A percentile compares a stretch with the other conserved stretches of the same genome.
Evolutionary conservation across 1,139 yeast species (phyloP).

Genomic region (Sugiyamaella japonica): DNA sequence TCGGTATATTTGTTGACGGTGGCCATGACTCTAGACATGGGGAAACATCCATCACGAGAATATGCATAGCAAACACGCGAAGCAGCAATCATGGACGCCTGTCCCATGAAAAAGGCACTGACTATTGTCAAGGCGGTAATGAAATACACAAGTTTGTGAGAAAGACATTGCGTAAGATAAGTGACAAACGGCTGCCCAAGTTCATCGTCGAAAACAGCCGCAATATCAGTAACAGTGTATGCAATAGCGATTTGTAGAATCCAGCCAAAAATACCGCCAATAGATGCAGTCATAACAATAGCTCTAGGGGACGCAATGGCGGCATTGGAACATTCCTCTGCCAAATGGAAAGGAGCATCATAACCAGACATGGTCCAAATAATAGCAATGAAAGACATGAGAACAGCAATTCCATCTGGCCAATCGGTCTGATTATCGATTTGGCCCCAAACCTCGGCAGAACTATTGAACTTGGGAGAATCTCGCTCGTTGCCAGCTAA

Average conservation of each 20-base stretch:
- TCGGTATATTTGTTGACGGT: conserved; percentile 55
- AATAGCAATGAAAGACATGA: conserved; percentile 62
- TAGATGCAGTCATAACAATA: conserved; percentile 60
- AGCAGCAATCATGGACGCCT: conserved; percentile 69
- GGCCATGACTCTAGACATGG: conserved; percentile 55
- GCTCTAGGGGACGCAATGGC: conserved; percentile 66
- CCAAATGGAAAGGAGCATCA: conserved; percentile 71
- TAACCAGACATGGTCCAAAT: conserved; percentile 80
- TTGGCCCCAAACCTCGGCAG: conserved; percentile 54
- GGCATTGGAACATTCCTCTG: conserved; percentile 72
- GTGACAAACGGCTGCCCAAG: conserved; percentile 69
- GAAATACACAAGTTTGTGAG: conserved; percentile 49
- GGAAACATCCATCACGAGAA: conserved; percentile 70
- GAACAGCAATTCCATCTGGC: conserved; percentile 63
- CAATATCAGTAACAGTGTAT: conserved; percentile 58
- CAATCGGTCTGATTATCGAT: conserved; percentile 63
- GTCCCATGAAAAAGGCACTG: conserved; percentile 66
- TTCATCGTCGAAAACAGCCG: conserved; percentile 52
- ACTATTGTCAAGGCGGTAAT: conserved; percentile 61
- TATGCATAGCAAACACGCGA: conserved; percentile 70
- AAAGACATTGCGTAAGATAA: conserved; percentile 54
- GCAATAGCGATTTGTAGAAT: conserved; percentile 65
- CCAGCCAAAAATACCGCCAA: conserved; percentile 65
- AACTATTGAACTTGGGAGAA: conserved; percentile 52
- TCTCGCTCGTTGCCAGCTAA: conserved; percentile 50